These are phyloP conservation scores for Leucosporidium creatinivorum DNA, from an alignment of 768 basidiomycete genomes.

Conservation along the genomic window DNA sequence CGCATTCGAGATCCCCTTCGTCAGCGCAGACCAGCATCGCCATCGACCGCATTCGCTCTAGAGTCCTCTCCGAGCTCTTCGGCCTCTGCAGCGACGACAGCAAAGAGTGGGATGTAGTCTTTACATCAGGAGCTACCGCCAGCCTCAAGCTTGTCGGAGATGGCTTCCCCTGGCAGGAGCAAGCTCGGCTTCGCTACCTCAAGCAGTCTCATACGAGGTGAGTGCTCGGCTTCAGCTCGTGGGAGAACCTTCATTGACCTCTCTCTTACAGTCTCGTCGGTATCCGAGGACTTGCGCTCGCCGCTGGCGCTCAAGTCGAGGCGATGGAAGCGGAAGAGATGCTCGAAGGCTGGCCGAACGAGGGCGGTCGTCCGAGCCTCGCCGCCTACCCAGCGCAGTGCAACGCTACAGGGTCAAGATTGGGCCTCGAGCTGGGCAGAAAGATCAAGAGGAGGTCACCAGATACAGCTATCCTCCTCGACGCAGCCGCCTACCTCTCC, in stretches of 20 bases:
- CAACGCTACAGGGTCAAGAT: slow-evolving; percentile 35
- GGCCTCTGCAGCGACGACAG: slow-evolving; percentile 8
- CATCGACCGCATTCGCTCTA: slow-evolving; percentile 19
- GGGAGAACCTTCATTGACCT: no score
- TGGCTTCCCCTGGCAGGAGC: slow-evolving; percentile 22
- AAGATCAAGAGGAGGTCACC: slow-evolving; percentile 18
- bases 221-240: no score
- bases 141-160: slow-evolving; percentile 31
- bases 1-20: slow-evolving; percentile 34
- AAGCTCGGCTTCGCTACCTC: slow-evolving; percentile 12
- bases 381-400: slow-evolving; percentile 35
- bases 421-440: slow-evolving; percentile 13
- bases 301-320: background rate
- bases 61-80: slow-evolving; percentile 31
- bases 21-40: slow-evolving; percentile 10
- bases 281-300: slow-evolving; percentile 14
- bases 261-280: slow-evolving; percentile 8
- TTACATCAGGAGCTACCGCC: slow-evolving; percentile 35
- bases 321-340: background rate
- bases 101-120: slow-evolving; percentile 35
- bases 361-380: slow-evolving; percentile 13
- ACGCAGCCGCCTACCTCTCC: slow-evolving; percentile 35
- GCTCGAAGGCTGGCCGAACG: background rate
- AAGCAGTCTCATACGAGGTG: slow-evolving; percentile 25
- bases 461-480: slow-evolving; percentile 27